Evolutionary conservation across 1,284 basidiomycete genomes (phyloP).

Genomic region (Irpex rosettiformis): DNA sequence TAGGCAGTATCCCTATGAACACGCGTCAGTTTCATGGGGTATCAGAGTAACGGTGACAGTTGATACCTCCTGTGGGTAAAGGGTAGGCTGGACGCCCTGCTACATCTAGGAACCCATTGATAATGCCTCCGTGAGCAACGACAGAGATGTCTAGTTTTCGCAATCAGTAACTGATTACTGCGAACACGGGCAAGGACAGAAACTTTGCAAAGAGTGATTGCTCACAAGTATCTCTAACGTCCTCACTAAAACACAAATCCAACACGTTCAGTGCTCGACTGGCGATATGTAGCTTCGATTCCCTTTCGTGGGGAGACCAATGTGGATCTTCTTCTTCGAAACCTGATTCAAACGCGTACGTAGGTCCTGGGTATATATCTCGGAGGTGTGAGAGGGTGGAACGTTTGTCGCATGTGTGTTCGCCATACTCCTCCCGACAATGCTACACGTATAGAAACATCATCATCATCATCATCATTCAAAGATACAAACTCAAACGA

Average conservation of each 20-base stretch:
- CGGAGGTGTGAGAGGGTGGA: constrained; percentile 51
- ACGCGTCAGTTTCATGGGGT: not conserved
- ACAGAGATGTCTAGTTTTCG: constrained; percentile 42
- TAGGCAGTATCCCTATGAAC: not conserved
- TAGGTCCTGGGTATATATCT: constrained; percentile 46
- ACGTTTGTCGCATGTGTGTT: constrained; percentile 75
- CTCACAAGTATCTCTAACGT: constrained; percentile 45
- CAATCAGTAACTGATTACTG: not conserved
- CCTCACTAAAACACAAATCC: constrained; percentile 57
- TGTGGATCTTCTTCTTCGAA: constrained; percentile 73
- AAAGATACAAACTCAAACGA: not conserved
- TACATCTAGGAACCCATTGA: constrained; percentile 47
- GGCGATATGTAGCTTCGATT: constrained; percentile 55
- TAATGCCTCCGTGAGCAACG: constrained; percentile 61
- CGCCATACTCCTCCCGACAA: constrained; percentile 64
- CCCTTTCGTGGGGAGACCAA: constrained; percentile 65
- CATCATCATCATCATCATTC: not conserved
- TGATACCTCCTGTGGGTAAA: constrained; percentile 60
- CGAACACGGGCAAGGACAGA: not conserved
- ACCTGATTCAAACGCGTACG: constrained; percentile 58
- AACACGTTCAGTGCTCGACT: constrained; percentile 53
- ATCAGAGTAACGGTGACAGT: not conserved
- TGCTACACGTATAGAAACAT: constrained; percentile 36
- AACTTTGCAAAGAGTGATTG: constrained; percentile 4
- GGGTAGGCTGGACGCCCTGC: constrained; percentile 40